phyloP scores from a whole-genome alignment of 441 rosid genomes.

The Theobroma grandiflorum region DNA sequence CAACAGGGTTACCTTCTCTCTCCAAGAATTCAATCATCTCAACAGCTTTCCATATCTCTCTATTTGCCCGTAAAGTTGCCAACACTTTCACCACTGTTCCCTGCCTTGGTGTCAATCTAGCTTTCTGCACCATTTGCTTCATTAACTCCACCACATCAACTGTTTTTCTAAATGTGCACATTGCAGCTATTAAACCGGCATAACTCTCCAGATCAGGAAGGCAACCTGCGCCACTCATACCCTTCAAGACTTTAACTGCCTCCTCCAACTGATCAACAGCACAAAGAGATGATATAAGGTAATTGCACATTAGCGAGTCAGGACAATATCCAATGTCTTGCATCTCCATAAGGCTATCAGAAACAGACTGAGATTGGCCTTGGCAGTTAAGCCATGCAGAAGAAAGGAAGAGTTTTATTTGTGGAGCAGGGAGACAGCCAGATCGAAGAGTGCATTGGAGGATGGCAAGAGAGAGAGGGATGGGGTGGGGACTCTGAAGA shows the following conservation, averaged over 20 bases:
- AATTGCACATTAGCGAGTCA: conserved; percentile 73
- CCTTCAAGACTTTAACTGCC: conserved; percentile 67
- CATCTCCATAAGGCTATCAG: conserved; percentile 58
- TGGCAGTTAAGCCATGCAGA: conserved; percentile 65
- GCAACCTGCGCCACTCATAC: conserved; percentile 64
- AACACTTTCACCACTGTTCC: conserved; percentile 63
- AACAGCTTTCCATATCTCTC: conserved; percentile 70
- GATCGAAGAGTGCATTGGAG: conserved; percentile 78
- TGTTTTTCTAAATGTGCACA: conserved; percentile 66
- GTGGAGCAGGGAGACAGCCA: conserved; percentile 69
- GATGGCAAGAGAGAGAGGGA: conserved; percentile 71
- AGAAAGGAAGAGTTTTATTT: conserved; percentile 62
- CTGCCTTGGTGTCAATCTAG: conserved; percentile 69
- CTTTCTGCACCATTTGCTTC: conserved; percentile 75
- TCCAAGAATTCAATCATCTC: conserved; percentile 77
- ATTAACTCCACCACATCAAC: conserved; percentile 57
- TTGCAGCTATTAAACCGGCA: conserved; percentile 51
- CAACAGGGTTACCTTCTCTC: conserved; percentile 53
- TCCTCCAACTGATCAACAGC: conserved; percentile 70
- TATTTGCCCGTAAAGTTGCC: conserved; percentile 64
- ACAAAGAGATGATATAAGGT: conserved; percentile 67
- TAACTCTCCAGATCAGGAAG: conserved; percentile 79
- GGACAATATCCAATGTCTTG: conserved; percentile 70
- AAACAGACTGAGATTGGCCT: conserved; percentile 44
- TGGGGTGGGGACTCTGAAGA: conserved; percentile 63